Base-by-base conservation (phyloP, 2,329 filamentous ascomycete genomes). In the Ophiocordyceps camponoti-leonardi region DNA sequence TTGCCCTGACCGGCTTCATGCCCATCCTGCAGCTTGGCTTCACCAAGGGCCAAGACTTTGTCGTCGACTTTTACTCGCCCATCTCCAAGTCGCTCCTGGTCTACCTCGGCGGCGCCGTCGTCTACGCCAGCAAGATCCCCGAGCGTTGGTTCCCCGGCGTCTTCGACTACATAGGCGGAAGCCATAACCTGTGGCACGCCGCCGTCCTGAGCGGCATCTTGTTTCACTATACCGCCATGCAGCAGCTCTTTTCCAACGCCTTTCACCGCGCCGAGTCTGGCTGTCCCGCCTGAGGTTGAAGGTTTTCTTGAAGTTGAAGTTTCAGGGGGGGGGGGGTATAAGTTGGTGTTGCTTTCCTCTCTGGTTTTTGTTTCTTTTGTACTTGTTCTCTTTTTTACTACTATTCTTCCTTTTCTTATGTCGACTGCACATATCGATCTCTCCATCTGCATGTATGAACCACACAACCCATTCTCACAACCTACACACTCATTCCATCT, bases 191-290 rank as follows among this genome's bases (percentile, higher is more conserved):
- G 48, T 98, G 92, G 92, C 92, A 98, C 63, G 65, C 94, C 31
- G 92, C 92, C 8, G 92, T 98, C 12, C 68, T 98, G 26, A 86
- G 88, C 16, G 92, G 92, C 12, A 98, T 98, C 47, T 64, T 96
- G n/a, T 96, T 94, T 61, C 92, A 98, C 63, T 98, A 96, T 65
- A 73, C 75, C 20, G 92, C 92, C 18, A 95, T 98, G 90, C 85
- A 95, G 62, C 77, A 87, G 46, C 92, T 98, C 63, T 98, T 98
- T 58, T 73, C 82, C 5, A 74, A 73, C 39, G 85, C 85, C 12
- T 90, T 90, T 62, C 64, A 70, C 52, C 73, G 82, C 48, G 83
- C 82, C 2, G 60, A 78, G 58, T 70, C 64, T 42, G 73, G 72
- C n/a, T 79, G 75, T 56, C 69, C 73, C 19, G 58, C 66, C 1